phyloP scores from a whole-genome alignment of 2,329 filamentous ascomycete genomes.

The Penicillium fuscoglaucum region DNA sequence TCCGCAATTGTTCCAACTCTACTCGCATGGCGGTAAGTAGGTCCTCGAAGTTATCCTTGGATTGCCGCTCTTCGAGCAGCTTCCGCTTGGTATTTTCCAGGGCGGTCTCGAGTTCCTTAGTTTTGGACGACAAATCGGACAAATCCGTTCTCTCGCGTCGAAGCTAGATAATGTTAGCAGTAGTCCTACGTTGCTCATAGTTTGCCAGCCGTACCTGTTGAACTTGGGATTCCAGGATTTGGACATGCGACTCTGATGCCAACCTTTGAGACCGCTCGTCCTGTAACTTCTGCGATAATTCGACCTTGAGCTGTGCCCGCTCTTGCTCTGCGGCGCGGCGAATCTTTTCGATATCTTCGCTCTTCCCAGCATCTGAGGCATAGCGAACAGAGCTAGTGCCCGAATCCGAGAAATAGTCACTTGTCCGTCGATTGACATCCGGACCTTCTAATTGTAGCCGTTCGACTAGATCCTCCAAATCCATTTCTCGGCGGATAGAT shows the following conservation, averaged over 20 bases:
- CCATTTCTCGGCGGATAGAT: conserved; percentile 93
- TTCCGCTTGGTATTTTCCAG: conserved; percentile 82
- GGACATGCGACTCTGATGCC: conserved; percentile 79
- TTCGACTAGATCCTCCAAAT: conserved; percentile 91
- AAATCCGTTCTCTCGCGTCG: conserved; percentile 56
- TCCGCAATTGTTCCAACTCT: conserved; percentile 77
- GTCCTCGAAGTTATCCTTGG: conserved; percentile 93
- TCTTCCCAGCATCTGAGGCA: conserved; percentile 60
- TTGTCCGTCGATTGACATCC: conserved; percentile 71
- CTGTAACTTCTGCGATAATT: conserved; percentile 81
- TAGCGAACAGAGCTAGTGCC: conserved; percentile 82
- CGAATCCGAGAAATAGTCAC: conserved; percentile 97
- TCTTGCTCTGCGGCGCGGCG: conserved; percentile 86
- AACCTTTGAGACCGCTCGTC: conserved; percentile 77
- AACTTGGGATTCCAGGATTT: conserved; percentile 75
- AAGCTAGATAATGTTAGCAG: conserved; percentile 29
- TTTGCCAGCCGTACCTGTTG: conserved; percentile 54
- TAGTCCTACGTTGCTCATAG: neutral
- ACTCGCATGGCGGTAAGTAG: conserved; percentile 78
- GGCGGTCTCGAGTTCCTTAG: conserved; percentile 75
- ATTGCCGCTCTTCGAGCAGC: conserved; percentile 78
- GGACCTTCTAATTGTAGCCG: conserved; percentile 73
- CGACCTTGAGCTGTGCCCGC: conserved; percentile 79
- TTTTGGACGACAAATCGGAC: conserved; percentile 53
- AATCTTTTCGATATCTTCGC: conserved; percentile 75